A percentile compares a stretch with the other conserved stretches of the same genome.
Evolutionary conservation across 257 asterid species (phyloP).

Genomic region (Solanum virginianum): DNA sequence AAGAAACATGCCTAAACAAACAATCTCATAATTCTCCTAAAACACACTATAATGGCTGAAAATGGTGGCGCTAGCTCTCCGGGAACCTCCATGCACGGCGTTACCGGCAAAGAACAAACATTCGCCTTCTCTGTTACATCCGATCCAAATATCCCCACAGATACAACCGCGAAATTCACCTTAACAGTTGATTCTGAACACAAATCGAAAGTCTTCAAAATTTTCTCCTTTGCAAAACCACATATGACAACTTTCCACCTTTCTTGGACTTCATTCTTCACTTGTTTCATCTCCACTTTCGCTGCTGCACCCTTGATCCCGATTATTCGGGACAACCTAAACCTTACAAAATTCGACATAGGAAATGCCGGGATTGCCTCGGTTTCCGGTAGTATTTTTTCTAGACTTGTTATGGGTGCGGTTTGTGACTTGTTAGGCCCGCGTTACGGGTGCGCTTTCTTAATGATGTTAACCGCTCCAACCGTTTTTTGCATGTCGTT

Average conservation of each 20-base stretch:
- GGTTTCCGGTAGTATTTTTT: slow-evolving; percentile 46
- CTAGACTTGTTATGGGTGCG: slow-evolving; percentile 47
- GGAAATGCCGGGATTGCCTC: slow-evolving; percentile 56
- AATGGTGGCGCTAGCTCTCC: slow-evolving; percentile 15
- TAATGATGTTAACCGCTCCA: slow-evolving; percentile 39
- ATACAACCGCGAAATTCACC: slow-evolving; percentile 21
- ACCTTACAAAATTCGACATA: slow-evolving; percentile 28
- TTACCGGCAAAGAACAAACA: slow-evolving; percentile 40
- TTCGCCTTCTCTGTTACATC: slow-evolving; percentile 28
- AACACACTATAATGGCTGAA: slow-evolving; percentile 5
- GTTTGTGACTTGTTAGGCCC: slow-evolving; percentile 54
- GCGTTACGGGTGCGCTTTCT: slow-evolving; percentile 39
- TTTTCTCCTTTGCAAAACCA: slow-evolving; percentile 30
- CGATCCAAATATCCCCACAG: slow-evolving; percentile 9
- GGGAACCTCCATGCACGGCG: slow-evolving; percentile 52
- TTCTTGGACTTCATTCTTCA: slow-evolving; percentile 51
- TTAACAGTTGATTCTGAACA: slow-evolving; percentile 56
- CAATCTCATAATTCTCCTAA: neutral
- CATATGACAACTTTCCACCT: slow-evolving; percentile 57
- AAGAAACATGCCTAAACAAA: neutral
- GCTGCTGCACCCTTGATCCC: slow-evolving; percentile 58
- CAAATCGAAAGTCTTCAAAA: slow-evolving; percentile 37
- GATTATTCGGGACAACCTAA: slow-evolving; percentile 47
- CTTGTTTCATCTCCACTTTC: slow-evolving; percentile 47
- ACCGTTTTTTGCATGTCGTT: slow-evolving; percentile 46